phyloP scores from a whole-genome alignment of 176 grass and related monocot species.

The Cenchrus fungigraminus region DNA sequence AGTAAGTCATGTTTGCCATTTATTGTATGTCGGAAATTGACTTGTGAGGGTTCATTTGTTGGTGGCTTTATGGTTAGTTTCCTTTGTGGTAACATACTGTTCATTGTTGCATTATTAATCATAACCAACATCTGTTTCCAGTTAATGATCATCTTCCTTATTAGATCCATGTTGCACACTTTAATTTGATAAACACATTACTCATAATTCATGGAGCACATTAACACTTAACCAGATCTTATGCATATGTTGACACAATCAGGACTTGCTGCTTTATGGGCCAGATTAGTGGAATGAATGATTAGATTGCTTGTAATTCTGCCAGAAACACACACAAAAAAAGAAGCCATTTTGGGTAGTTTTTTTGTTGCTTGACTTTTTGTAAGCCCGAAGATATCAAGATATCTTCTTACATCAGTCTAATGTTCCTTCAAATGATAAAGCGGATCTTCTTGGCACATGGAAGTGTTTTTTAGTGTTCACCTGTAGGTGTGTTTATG shows the following conservation, averaged over 20 bases:
- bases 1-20: neutral
- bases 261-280: neutral
- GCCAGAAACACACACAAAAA: neutral
- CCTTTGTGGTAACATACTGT: neutral
- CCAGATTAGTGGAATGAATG: constrained; percentile 6
- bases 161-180: constrained; percentile 2
- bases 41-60: neutral
- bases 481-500: neutral
- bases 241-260: neutral
- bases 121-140: constrained; percentile 7
- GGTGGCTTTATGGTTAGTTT: constrained; percentile 10
- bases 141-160: constrained; percentile 4
- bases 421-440: constrained; percentile 4
- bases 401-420: neutral
- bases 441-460: neutral
- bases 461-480: neutral
- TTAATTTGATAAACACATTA: constrained; percentile 17
- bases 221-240: constrained; percentile 13
- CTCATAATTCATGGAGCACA: constrained; percentile 2
- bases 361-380: neutral
- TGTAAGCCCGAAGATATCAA: neutral
- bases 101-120: neutral
- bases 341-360: neutral
- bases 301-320: neutral
- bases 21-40: constrained; percentile 4